phyloP scores from a whole-genome alignment of 148 eudicot species.

The Chenopodium formosanum region DNA sequence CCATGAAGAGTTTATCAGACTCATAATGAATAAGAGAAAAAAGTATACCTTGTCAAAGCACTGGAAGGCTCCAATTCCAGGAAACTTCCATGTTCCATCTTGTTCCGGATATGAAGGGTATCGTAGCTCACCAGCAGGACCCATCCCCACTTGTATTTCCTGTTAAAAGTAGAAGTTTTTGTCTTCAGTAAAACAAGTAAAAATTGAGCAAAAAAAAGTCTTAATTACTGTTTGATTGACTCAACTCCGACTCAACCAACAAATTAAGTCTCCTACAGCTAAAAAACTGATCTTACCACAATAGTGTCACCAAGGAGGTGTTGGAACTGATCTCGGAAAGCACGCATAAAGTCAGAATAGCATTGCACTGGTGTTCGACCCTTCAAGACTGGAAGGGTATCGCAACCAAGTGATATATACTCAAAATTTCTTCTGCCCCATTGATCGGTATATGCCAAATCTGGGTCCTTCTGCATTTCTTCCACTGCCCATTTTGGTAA shows the following conservation, averaged over 20 bases:
- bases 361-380: conserved; percentile 85
- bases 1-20: not conserved
- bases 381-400: conserved; percentile 65
- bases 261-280: conserved; percentile 4
- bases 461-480: conserved; percentile 69
- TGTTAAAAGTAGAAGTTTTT: conserved; percentile 9
- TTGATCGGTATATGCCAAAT: conserved; percentile 86
- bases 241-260: not conserved
- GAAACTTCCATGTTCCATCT: conserved; percentile 91
- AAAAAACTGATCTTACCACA: conserved; percentile 47
- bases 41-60: conserved; percentile 81
- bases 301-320: conserved; percentile 81
- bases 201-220: not conserved
- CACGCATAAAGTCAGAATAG: conserved; percentile 78
- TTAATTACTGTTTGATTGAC: not conserved
- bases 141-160: conserved; percentile 99
- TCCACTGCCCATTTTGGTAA: conserved; percentile 82
- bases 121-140: conserved; percentile 99
- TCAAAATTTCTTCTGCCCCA: conserved; percentile 89
- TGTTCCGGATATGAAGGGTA: conserved; percentile 96
- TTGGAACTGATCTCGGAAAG: conserved; percentile 63
- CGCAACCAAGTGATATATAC: conserved; percentile 78
- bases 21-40: not conserved
- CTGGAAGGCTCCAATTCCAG: conserved; percentile 97
- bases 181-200: not conserved